Base-by-base conservation (phyloP, 305 asterid species). In the Vinca major region DNA sequence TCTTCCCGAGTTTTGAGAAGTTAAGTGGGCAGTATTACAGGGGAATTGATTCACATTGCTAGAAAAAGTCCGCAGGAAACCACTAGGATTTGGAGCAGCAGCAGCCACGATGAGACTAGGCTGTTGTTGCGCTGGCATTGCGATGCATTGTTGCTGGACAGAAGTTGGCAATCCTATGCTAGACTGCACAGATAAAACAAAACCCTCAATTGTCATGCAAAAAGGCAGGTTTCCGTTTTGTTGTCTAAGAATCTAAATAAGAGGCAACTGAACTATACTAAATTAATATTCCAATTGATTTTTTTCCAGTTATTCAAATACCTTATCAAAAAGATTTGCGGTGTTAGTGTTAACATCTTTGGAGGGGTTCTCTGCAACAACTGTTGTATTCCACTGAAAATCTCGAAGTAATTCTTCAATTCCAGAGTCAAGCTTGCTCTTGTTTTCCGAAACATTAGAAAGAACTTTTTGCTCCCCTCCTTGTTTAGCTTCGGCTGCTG, bases 301-400 rank as follows among this genome's bases (percentile, higher is more conserved):
- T 21, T 37, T n/a, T n/a, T n/a, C n/a, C 33, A 40, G 13, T 20
- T 48, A 20, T 60, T 21, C 13, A 26, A 57, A 1, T 79, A 92
- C 98, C 95, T 90, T 86, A 76, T 86, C 92, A 73, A 83, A 82
- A 45, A 87, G 90, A 67, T 89, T 86, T 84, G 83, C 79, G 41
- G 85, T 88, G 67, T 82, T 90, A 54, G 67, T 85, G 74, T 88
- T 90, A 21, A 75, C 82, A 81, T 83, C 92, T 71, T 81, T 85
- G 51, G 75, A 85, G 72, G 89, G 89, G 72, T 73, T 83, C 62
- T 66, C 88, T 47, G 66, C 51, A 14, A 66, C 48, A 37, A 76
- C 64, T 51, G 74, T 82, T 65, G 80, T 70, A 51, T 76, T 66
- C 76, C 91, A 80, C 64, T 85, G 84, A 61, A 91, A 70, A 79